A percentile compares a stretch with the other conserved stretches of the same genome.
Evolutionary conservation across 805 yeast genomes (phyloP).

Genomic region (Metschnikowia anglica): DNA sequence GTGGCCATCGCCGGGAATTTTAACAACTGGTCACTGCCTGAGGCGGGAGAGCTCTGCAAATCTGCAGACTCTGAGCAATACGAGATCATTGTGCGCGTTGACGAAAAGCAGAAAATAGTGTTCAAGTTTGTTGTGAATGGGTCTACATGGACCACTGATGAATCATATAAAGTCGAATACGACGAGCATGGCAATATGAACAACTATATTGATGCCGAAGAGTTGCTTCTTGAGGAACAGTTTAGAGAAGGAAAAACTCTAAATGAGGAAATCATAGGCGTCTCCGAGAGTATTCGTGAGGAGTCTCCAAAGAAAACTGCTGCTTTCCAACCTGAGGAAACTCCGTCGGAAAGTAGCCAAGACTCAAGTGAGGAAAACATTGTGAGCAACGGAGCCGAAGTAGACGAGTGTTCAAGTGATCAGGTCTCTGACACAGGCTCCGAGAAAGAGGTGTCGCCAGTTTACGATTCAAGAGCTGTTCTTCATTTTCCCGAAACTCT

Average conservation of each 20-base stretch:
- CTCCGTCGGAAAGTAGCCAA: too few relatives aligned
- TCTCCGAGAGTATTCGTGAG: background rate
- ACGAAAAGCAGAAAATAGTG: conserved; percentile 26
- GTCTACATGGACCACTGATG: conserved; percentile 30
- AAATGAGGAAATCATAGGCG: too few relatives aligned
- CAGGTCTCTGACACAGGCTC: too few relatives aligned
- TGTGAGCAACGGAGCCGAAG: too few relatives aligned
- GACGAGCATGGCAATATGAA: conserved; percentile 40
- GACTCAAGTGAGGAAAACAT: too few relatives aligned
- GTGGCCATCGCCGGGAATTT: conserved; percentile 43
- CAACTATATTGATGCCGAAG: conserved; percentile 32
- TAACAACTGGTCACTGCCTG: conserved; percentile 38
- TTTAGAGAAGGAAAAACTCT: background rate
- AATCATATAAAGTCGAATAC: conserved; percentile 24
- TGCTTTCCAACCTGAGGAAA: too few relatives aligned
- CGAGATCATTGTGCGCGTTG: conserved; percentile 24
- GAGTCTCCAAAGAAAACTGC: background rate
- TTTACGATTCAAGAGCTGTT: too few relatives aligned
- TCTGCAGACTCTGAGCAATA: conserved; percentile 19
- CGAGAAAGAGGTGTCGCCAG: too few relatives aligned
- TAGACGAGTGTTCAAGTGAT: too few relatives aligned
- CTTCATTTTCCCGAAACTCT: too few relatives aligned
- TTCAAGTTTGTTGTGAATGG: conserved; percentile 42
- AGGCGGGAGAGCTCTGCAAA: conserved; percentile 15
- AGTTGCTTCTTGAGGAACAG: background rate